Conservation (phyloP, 2,329 filamentous ascomycete species). For the Alternaria arborescens region DNA sequence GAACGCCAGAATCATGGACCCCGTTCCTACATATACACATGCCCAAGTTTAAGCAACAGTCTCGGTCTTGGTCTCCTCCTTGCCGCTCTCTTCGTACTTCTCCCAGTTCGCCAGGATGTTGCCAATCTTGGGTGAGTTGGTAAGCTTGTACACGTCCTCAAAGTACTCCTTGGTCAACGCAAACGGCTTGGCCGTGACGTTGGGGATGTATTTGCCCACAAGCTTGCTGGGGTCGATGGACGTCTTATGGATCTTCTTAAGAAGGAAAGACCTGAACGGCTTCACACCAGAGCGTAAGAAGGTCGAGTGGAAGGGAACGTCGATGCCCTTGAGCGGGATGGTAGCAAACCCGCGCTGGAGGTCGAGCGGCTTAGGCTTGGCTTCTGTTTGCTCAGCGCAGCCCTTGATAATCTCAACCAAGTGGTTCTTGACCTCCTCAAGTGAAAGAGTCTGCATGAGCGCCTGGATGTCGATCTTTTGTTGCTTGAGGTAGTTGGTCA, state of each 20-base stretch:
- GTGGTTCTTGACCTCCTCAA: conserved; percentile 91
- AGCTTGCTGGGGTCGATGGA: conserved; percentile 97
- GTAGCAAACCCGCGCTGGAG: conserved; percentile 96
- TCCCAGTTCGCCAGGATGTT: conserved; percentile 81
- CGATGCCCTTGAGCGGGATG: conserved; percentile 95
- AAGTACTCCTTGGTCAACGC: conserved; percentile 98
- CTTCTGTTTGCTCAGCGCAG: conserved; percentile 84
- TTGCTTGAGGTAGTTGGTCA: conserved; percentile 94
- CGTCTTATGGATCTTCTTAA: conserved; percentile 99
- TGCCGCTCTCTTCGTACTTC: conserved; percentile 57
- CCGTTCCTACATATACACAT: background rate
- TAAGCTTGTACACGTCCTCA: conserved; percentile 96
- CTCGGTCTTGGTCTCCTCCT: conserved; percentile 38
- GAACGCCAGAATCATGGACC: conserved; percentile 8
- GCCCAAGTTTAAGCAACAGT: conserved; percentile 24
- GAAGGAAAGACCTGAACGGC: conserved; percentile 96
- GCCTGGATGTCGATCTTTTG: conserved; percentile 98
- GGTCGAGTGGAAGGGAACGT: conserved; percentile 98
- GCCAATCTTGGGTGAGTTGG: conserved; percentile 79
- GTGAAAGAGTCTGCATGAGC: conserved; percentile 82
- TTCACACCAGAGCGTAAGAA: conserved; percentile 98
- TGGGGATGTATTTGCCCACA: conserved; percentile 98
- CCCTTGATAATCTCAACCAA: conserved; percentile 90
- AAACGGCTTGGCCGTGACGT: conserved; percentile 96
- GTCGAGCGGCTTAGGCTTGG: conserved; percentile 87